Evolutionary conservation across 768 basidiomycete species (phyloP).

Genomic region (Lyophyllum semitale): DNA sequence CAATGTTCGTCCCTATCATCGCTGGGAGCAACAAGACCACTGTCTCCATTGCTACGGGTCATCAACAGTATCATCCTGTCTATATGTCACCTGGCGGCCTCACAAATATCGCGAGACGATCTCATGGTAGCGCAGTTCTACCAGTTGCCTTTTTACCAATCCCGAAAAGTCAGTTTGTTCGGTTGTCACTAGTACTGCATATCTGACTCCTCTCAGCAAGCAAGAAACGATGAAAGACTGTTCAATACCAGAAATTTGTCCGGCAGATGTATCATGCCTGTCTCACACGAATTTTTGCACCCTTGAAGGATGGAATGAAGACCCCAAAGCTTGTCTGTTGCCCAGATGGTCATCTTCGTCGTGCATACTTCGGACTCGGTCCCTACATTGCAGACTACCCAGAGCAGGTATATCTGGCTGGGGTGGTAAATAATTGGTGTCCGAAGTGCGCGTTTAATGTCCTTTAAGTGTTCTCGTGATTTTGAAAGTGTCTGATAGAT

Average conservation of each 20-base stretch:
- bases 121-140: slow-evolving; percentile 29
- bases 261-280: slow-evolving; percentile 24
- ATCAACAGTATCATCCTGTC: slow-evolving; percentile 36
- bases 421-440: slow-evolving; percentile 27
- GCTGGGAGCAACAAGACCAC: slow-evolving; percentile 40
- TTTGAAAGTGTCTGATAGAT: slow-evolving; percentile 16
- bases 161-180: slow-evolving; percentile 4
- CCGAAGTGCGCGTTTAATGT: slow-evolving; percentile 16
- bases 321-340: slow-evolving; percentile 25
- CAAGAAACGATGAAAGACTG: background rate
- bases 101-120: slow-evolving; percentile 30
- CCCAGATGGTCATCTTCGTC: slow-evolving; percentile 34
- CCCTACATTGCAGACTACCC: slow-evolving; percentile 41
- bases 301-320: slow-evolving; percentile 24
- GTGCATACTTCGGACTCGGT: slow-evolving; percentile 28
- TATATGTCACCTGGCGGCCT: slow-evolving; percentile 35
- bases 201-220: background rate
- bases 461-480: background rate
- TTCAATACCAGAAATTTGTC: slow-evolving; percentile 17
- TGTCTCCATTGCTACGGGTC: slow-evolving; percentile 35
- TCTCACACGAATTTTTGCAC: slow-evolving; percentile 15
- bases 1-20: slow-evolving; percentile 32
- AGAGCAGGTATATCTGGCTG: slow-evolving; percentile 30
- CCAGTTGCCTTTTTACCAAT: slow-evolving; percentile 10
- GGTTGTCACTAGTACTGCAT: too few species aligned